Evolutionary conservation across 2,329 filamentous ascomycete genomes (phyloP), one percentile per base, ranked within the genome.

Genomic region (Magnaporthales sp.): DNA sequence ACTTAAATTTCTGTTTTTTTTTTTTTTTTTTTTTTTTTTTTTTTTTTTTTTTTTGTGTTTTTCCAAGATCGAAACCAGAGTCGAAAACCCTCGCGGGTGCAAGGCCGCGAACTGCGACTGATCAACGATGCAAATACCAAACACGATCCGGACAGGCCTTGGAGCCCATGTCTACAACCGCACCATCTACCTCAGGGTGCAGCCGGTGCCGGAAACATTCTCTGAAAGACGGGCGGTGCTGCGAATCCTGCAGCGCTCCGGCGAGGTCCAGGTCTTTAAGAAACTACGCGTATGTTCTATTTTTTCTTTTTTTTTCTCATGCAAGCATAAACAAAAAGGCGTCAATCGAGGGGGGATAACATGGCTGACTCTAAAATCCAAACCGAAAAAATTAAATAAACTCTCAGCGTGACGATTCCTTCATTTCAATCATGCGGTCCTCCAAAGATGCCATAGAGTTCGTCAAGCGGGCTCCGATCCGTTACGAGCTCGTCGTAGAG

Each of bases 221-320:
- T 77, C 79, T 31, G 84, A 87, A 74, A 81, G 85, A 7, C 82
- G 84, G 27, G 83, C 84, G 8, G 78, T 87, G 24, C 75, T 87
- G 38, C 80, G 81, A 60, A 78, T 81, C 30, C 75, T 87, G 26
- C 80, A 85, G 74, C 77, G 78, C 66, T 76, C 82, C 70, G 82
- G 81, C 66, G 74, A 77, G 2, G 78, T 86, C 61, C 82, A 86
- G 56, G 76, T 81, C 46, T 87, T 87, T 73, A 83, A 80, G 75
- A 80, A 78, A 73, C 74, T 82, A 46, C 74, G 78, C 62, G 79
- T 79, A 70, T 63, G 74, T 71, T 56, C 30, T 56, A 4, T 30
- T 32, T 27, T 64, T 64, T 51, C n/a, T n/a, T n/a, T n/a, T n/a
- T n/a, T n/a, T n/a, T n/a, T n/a, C n/a, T n/a, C n/a, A 62, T 32